These are phyloP conservation scores for Dovyalis caffra DNA, from an alignment of 345 rosid genomes.

Conservation along the genomic window DNA sequence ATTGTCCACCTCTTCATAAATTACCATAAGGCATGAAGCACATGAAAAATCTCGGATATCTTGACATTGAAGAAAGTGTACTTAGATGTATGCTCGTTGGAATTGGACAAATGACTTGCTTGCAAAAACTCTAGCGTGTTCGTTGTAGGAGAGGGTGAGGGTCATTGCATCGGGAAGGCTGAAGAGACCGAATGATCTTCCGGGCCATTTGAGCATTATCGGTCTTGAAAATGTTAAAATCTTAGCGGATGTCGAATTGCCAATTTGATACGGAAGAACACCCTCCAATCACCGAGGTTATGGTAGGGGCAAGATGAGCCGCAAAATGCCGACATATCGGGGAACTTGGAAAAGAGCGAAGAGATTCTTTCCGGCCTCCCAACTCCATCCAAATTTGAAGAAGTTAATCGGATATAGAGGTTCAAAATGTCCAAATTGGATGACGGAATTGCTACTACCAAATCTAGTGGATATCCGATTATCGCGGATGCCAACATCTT, in stretches of 20 bases:
- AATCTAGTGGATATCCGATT: constrained; percentile 3
- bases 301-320: constrained; percentile 2
- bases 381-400: not conserved
- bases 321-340: not conserved
- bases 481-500: not conserved
- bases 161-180: not conserved
- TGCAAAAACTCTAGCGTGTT: constrained; percentile 16
- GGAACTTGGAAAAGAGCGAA: not conserved
- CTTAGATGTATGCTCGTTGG: constrained; percentile 9
- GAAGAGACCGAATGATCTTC: constrained; percentile 10
- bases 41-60: constrained; percentile 4
- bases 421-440: constrained; percentile 6
- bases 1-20: not conserved
- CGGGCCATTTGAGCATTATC: constrained; percentile 5
- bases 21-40: constrained; percentile 8
- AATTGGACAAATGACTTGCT: constrained; percentile 10
- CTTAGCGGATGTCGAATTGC: constrained; percentile 16
- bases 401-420: not conserved
- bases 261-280: constrained; percentile 14
- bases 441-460: not conserved
- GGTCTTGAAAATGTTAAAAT: not conserved
- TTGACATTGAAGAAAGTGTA: not conserved
- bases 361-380: not conserved
- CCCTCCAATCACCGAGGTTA: not conserved
- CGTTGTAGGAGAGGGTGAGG: constrained; percentile 6